Evolutionary conservation across 2,329 filamentous ascomycete genomes (phyloP), one percentile per base, ranked within the genome.

Genomic region (Penicillium palitans): DNA sequence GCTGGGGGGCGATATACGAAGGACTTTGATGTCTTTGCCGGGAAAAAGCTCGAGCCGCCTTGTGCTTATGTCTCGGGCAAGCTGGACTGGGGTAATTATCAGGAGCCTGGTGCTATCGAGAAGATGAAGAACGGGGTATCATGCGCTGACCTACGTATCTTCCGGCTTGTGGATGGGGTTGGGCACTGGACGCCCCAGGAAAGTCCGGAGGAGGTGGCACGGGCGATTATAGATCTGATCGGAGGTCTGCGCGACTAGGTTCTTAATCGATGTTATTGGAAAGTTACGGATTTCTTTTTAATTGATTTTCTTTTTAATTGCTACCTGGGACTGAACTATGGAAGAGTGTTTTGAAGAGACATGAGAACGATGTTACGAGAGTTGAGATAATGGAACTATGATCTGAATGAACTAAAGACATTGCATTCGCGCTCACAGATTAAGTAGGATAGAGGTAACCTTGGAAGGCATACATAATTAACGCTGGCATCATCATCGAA

Each of bases 181-280:
- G 87, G 87, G 0, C 88, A 90, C 75, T 90, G 87, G 87, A 82
- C 87, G 37, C 86, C 88, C 68, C 85, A 89, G 71, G 87, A 90
- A 70, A 79, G 84, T 68, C 82, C 85, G 1, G 80, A 83, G 63
- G 78, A 75, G 54, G 83, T 87, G 9, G 74, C 54, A 24, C 56
- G 54, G 7, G 59, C 62, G 1, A 66, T 66, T 31, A 33, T 65
- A 24, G 62, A 65, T n/a, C 35, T 65, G 35, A 45, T 35, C 29
- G 27, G 21, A 27, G 48, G 48, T 13, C 15, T 57, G 41, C 48
- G 10, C 9, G 21, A 51, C n/a, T 47, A 47, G 29, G 8, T 47
- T 17, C 12, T 31, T 31, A 21, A 21, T 4, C 4, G 10, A 47
- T 15, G n/a, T 12, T 29, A 19, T 19, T 29, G 42, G 42, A 12